Percentiles rank a stretch among this genome's conserved stretches.
Evolutionary conservation across 805 yeast species (phyloP).

Genomic region (Starmerella cellae): DNA sequence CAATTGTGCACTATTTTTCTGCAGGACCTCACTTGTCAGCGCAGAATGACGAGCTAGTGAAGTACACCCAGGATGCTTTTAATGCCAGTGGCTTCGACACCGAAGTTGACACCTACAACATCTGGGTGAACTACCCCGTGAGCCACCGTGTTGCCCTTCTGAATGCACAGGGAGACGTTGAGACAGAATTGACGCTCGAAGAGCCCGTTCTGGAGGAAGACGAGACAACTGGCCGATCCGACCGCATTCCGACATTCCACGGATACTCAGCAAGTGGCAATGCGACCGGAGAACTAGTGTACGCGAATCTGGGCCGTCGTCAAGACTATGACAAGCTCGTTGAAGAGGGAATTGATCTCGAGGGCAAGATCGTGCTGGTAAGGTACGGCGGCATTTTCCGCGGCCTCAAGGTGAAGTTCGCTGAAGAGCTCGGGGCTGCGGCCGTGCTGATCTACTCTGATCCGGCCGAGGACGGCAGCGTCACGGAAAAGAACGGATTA

Average conservation of each 20-base stretch:
- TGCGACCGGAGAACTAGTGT: slow-evolving; percentile 51
- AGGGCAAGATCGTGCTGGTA: slow-evolving; percentile 49
- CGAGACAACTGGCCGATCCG: slow-evolving; percentile 35
- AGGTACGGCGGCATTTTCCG: slow-evolving; percentile 57
- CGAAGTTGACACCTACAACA: slow-evolving; percentile 43
- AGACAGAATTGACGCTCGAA: slow-evolving; percentile 40
- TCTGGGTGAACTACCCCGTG: slow-evolving; percentile 51
- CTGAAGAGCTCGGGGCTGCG: slow-evolving; percentile 54
- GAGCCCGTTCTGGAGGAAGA: slow-evolving; percentile 44
- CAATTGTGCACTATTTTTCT: slow-evolving; percentile 20
- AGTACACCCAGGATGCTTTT: slow-evolving; percentile 48
- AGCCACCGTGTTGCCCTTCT: slow-evolving; percentile 40
- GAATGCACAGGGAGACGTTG: slow-evolving; percentile 23
- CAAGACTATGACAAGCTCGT: slow-evolving; percentile 43
- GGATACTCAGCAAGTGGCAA: slow-evolving; percentile 68
- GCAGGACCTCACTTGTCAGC: slow-evolving; percentile 29
- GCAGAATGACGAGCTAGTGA: slow-evolving; percentile 28
- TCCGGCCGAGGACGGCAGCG: slow-evolving; percentile 43
- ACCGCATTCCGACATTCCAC: slow-evolving; percentile 55
- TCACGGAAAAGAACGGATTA: slow-evolving; percentile 44
- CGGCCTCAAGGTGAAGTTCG: slow-evolving; percentile 64
- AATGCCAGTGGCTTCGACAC: slow-evolving; percentile 47
- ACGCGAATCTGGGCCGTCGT: slow-evolving; percentile 54
- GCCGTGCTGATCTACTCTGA: slow-evolving; percentile 60
- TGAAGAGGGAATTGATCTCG: slow-evolving; percentile 36